phyloP scores from a whole-genome alignment of 139 green algal species.

The Tetraselmis chui region DNA sequence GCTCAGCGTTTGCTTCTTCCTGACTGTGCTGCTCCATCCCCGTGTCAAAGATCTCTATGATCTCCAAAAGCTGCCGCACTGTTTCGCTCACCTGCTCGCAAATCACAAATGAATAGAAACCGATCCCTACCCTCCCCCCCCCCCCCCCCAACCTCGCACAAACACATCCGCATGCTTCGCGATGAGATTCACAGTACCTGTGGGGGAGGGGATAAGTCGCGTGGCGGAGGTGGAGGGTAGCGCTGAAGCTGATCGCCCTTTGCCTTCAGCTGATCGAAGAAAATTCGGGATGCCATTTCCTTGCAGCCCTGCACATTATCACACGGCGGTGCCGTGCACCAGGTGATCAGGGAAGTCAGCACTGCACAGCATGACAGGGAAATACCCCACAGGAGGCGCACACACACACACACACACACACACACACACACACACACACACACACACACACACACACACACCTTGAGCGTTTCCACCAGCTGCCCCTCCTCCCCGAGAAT shows the following conservation, averaged over 20 bases:
- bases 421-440: not conserved
- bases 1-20: not conserved
- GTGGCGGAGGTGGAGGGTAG: conserved; percentile 49
- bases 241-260: conserved; percentile 58
- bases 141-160: not conserved
- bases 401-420: no score
- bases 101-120: not conserved
- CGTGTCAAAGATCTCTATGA: conserved; percentile 28
- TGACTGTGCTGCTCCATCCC: not conserved
- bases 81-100: conserved; percentile 49
- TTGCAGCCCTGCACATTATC: conserved; percentile 33
- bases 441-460: no score
- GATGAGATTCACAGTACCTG: conserved; percentile 25
- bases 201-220: conserved; percentile 55
- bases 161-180: no score
- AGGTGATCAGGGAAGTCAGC: not conserved
- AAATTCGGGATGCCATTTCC: conserved; percentile 45
- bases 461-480: conserved; percentile 37
- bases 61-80: conserved; percentile 46
- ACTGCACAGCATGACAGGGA: not conserved
- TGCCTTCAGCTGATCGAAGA: conserved; percentile 60
- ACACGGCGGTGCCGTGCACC: not conserved
- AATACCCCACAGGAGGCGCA: no score
- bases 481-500: conserved; percentile 27
- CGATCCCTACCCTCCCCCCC: not conserved